Evolutionary conservation across 2,329 filamentous ascomycete species (phyloP).

Genomic region (Cucurbitaria berberidis): DNA sequence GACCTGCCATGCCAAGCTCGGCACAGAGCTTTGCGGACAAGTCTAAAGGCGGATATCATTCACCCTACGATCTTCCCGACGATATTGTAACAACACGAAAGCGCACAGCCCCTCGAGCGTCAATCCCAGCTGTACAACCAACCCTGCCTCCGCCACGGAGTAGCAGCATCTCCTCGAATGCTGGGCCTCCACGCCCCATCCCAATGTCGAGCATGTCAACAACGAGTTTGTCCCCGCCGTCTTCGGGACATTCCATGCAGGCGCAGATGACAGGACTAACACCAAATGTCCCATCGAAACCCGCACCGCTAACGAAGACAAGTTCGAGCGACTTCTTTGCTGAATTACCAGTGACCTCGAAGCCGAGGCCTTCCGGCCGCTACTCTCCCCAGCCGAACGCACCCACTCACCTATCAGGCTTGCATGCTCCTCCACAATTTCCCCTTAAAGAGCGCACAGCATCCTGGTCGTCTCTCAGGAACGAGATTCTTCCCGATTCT

Average conservation of each 20-base stretch:
- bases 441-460: conserved; percentile 43
- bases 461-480: conserved; percentile 45
- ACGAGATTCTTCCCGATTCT: conserved; percentile 43
- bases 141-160: conserved; percentile 64
- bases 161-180: conserved; percentile 59
- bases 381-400: conserved; percentile 47
- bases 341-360: conserved; percentile 54
- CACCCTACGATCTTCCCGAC: conserved; percentile 93
- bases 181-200: conserved; percentile 25
- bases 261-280: conserved; percentile 40
- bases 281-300: conserved; percentile 28
- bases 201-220: conserved; percentile 42
- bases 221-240: conserved; percentile 49
- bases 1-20: conserved; percentile 57
- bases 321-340: conserved; percentile 55
- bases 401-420: conserved; percentile 31
- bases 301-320: conserved; percentile 35
- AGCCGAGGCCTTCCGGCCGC: conserved; percentile 48
- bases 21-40: conserved; percentile 87
- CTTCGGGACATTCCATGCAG: conserved; percentile 48
- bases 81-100: conserved; percentile 76
- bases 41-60: conserved; percentile 88
- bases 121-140: conserved; percentile 45
- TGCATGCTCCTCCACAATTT: conserved; percentile 31
- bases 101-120: conserved; percentile 53